Conservation (phyloP, 306 rosid genomes). For the Heteromeles arbutifolia region DNA sequence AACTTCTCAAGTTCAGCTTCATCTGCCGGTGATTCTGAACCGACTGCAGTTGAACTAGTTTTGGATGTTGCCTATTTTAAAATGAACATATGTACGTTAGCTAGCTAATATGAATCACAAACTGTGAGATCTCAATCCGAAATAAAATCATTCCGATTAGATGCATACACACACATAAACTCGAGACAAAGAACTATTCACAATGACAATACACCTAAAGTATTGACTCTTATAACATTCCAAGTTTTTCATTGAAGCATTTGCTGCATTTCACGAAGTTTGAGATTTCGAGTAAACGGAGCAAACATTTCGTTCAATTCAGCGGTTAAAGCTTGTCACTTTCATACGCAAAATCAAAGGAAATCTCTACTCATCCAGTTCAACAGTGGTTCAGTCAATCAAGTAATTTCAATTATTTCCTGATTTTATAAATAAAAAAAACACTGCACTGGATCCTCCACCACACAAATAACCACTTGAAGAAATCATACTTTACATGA, state of each 20-base stretch:
- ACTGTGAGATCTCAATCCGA: background rate
- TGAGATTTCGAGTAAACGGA: background rate
- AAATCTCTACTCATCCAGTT: background rate
- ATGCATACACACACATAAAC: background rate
- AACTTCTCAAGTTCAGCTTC: conserved; percentile 67
- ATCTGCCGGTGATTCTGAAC: conserved; percentile 33
- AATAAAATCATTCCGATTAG: background rate
- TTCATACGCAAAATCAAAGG: background rate
- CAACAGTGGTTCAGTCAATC: background rate
- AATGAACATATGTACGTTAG: conserved; percentile 8
- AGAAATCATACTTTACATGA: background rate
- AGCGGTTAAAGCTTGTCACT: background rate
- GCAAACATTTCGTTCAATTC: background rate
- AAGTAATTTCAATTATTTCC: background rate
- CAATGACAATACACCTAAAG: background rate
- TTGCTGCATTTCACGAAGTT: background rate
- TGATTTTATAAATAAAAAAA: background rate
- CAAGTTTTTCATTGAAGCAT: background rate
- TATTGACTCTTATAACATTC: background rate
- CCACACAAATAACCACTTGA: background rate
- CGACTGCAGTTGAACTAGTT: conserved; percentile 38
- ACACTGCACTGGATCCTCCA: background rate
- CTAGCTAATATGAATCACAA: background rate
- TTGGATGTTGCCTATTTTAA: conserved; percentile 57
- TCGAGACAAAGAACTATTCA: background rate